Percentiles rank a stretch among this genome's conserved stretches.
phyloP scores from a whole-genome alignment of 1,139 yeast species.

The Wickerhamiella infanticola region DNA sequence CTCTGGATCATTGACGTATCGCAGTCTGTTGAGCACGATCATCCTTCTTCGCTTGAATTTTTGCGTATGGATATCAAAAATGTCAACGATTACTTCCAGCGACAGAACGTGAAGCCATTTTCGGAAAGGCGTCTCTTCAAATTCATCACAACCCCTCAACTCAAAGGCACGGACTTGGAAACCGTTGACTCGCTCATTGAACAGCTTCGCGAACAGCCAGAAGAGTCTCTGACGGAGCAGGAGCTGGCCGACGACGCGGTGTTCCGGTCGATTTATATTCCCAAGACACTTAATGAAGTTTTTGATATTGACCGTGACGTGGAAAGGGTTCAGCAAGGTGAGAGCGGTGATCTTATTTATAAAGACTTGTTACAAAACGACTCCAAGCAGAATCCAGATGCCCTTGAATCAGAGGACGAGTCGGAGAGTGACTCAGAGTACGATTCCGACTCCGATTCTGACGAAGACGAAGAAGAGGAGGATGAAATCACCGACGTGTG shows the following conservation, averaged over 20 bases:
- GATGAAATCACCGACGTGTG: constrained; percentile 30
- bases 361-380: constrained; percentile 23
- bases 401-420: background rate
- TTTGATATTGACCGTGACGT: constrained; percentile 65
- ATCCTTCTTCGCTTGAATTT: constrained; percentile 91
- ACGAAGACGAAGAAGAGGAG: constrained; percentile 22
- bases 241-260: constrained; percentile 68
- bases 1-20: constrained; percentile 91
- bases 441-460: background rate
- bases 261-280: constrained; percentile 74
- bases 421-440: constrained; percentile 5
- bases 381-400: constrained; percentile 22
- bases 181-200: constrained; percentile 19
- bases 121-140: constrained; percentile 72
- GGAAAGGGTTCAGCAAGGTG: constrained; percentile 64
- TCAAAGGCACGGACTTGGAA: constrained; percentile 16
- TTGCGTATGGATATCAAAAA: constrained; percentile 95
- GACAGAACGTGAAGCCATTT: constrained; percentile 57
- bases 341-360: constrained; percentile 54
- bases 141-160: constrained; percentile 36
- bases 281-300: constrained; percentile 39
- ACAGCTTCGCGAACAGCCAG: constrained; percentile 21
- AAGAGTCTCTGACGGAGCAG: constrained; percentile 28
- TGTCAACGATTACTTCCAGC: constrained; percentile 73
- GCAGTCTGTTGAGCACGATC: constrained; percentile 95